Conservation (phyloP, 1,284 basidiomycete genomes). For the Pseudomicrostroma phylloplanum region DNA sequence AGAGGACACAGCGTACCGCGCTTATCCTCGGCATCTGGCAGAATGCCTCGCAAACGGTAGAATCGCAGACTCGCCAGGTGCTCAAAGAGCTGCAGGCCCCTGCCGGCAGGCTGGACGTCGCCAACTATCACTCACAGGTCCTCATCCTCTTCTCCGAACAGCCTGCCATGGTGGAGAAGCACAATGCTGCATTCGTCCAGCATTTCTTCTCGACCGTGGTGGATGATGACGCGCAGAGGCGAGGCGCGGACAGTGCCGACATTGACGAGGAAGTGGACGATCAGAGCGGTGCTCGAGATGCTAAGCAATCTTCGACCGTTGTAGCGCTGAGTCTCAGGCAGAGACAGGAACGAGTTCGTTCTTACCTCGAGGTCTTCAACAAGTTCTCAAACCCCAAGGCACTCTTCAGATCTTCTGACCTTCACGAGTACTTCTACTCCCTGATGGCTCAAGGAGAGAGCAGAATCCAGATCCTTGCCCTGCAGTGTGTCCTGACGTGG, state of each 20-base stretch:
- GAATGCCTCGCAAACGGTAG: neutral
- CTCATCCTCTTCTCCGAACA: slow-evolving; percentile 32
- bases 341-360: slow-evolving; percentile 39
- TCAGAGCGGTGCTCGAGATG: neutral
- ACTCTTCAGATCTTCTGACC: slow-evolving; percentile 63
- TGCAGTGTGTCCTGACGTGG: slow-evolving; percentile 78
- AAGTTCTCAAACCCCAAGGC: slow-evolving; percentile 89
- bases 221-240: slow-evolving; percentile 22
- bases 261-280: slow-evolving; percentile 11
- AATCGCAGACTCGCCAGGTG: neutral
- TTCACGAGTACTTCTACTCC: slow-evolving; percentile 65
- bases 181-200: slow-evolving; percentile 32
- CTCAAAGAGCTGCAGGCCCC: slow-evolving; percentile 19
- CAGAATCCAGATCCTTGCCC: slow-evolving; percentile 67
- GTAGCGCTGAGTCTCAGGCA: slow-evolving; percentile 21
- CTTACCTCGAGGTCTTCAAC: slow-evolving; percentile 73
- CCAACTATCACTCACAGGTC: slow-evolving; percentile 43
- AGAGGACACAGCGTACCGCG: neutral
- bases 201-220: slow-evolving; percentile 33
- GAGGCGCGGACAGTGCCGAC: slow-evolving; percentile 18
- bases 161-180: slow-evolving; percentile 27
- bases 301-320: neutral
- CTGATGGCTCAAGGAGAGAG: slow-evolving; percentile 83
- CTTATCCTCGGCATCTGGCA: neutral
- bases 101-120: slow-evolving; percentile 30